Evolutionary conservation across 2,329 filamentous ascomycete species (phyloP).

Genomic region (Sclerotinia nivalis): DNA sequence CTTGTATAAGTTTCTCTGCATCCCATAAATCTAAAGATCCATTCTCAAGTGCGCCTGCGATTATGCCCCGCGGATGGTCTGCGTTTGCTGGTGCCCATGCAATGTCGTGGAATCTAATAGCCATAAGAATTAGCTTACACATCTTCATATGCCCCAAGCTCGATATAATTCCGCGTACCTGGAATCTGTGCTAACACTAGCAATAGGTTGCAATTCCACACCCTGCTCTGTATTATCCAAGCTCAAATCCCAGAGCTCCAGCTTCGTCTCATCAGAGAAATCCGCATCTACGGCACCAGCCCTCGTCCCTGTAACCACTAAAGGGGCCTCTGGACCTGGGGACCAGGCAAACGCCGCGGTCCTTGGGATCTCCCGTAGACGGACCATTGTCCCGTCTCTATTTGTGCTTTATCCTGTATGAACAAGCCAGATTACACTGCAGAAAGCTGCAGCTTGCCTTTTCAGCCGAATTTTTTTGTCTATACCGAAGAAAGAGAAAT

Average conservation of each 20-base stretch:
- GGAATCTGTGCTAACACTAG: slow-evolving; percentile 82
- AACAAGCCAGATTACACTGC: slow-evolving; percentile 24
- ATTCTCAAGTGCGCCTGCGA: slow-evolving; percentile 93
- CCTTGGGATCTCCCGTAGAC: slow-evolving; percentile 91
- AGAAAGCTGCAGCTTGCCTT: slow-evolving; percentile 18
- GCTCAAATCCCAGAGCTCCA: slow-evolving; percentile 94
- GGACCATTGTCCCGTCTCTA: slow-evolving; percentile 68
- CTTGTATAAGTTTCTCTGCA: slow-evolving; percentile 65
- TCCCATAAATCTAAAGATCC: slow-evolving; percentile 94
- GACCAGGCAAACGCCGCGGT: slow-evolving; percentile 98
- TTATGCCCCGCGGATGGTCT: slow-evolving; percentile 79
- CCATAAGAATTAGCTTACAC: slow-evolving; percentile 24
- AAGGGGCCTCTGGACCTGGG: slow-evolving; percentile 72
- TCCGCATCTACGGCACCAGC: slow-evolving; percentile 95
- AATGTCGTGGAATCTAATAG: slow-evolving; percentile 88
- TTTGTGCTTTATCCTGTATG: slow-evolving; percentile 2
- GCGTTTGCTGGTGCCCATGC: slow-evolving; percentile 86
- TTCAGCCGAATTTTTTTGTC: not conserved
- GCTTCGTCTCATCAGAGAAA: slow-evolving; percentile 94
- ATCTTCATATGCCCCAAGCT: slow-evolving; percentile 10
- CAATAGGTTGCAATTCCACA: slow-evolving; percentile 81
- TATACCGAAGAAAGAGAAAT: not conserved
- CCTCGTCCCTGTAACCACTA: slow-evolving; percentile 90
- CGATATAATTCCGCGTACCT: slow-evolving; percentile 59
- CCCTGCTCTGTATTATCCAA: slow-evolving; percentile 75